These are phyloP conservation scores for Gryganskiella cystojenkinii DNA, from an alignment of 192 early-diverging fungal genomes.

Conservation along the genomic window DNA sequence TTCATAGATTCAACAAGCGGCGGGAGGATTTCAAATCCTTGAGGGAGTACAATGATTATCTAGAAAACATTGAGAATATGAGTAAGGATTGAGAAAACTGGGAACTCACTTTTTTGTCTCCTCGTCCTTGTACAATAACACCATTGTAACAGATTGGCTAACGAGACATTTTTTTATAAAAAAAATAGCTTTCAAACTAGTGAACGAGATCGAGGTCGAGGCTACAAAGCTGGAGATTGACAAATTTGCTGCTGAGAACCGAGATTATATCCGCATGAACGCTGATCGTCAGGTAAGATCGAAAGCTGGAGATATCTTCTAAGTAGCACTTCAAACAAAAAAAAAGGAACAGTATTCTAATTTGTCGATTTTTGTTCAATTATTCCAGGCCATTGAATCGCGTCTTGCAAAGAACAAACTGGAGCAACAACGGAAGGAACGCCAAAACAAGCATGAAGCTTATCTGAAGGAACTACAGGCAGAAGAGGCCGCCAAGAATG, in stretches of 20 bases:
- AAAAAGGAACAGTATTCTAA: too few species aligned
- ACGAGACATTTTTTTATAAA: not conserved
- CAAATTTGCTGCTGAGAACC: slow-evolving; percentile 81
- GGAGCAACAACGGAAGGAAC: slow-evolving; percentile 63
- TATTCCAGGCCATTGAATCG: slow-evolving; percentile 65
- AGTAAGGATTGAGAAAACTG: slow-evolving; percentile 51
- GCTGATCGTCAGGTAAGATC: slow-evolving; percentile 70
- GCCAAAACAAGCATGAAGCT: slow-evolving; percentile 71
- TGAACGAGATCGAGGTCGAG: slow-evolving; percentile 87
- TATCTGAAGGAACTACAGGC: slow-evolving; percentile 77
- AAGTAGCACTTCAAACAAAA: too few species aligned
- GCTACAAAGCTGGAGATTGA: slow-evolving; percentile 83
- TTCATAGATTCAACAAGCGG: slow-evolving; percentile 86
- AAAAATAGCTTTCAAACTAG: slow-evolving; percentile 78
- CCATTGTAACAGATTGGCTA: not conserved
- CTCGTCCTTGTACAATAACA: not conserved
- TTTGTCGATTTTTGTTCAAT: slow-evolving; percentile 61
- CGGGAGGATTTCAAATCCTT: slow-evolving; percentile 85
- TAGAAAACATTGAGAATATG: slow-evolving; percentile 91
- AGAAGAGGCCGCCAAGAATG: slow-evolving; percentile 71
- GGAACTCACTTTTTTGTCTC: not conserved
- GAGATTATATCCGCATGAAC: slow-evolving; percentile 80
- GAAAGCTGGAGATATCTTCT: too few species aligned
- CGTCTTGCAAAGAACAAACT: slow-evolving; percentile 53
- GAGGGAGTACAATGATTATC: slow-evolving; percentile 87